These are phyloP conservation scores for Cercospora sp. DNA, from an alignment of 2,329 filamentous ascomycete species.

Conservation along the genomic window DNA sequence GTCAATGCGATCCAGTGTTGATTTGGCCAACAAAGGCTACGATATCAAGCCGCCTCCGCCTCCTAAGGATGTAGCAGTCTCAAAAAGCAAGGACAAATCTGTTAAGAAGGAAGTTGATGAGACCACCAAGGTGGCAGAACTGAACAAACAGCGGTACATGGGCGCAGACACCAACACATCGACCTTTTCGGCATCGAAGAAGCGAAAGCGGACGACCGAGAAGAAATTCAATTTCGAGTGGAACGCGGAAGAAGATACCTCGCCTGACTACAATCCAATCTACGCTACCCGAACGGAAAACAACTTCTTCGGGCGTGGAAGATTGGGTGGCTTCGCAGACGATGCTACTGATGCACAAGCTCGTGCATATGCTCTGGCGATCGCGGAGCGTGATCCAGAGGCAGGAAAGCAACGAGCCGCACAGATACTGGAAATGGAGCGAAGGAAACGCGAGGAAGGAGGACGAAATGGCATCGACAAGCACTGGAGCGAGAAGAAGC, in stretches of 20 bases:
- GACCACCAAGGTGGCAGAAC: constrained; percentile 67
- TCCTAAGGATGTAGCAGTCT: constrained; percentile 44
- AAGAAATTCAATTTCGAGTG: constrained; percentile 99
- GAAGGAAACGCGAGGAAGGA: constrained; percentile 71
- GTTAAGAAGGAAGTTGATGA: constrained; percentile 45
- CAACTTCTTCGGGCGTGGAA: constrained; percentile 68
- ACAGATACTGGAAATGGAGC: constrained; percentile 82
- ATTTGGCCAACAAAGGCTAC: constrained; percentile 47
- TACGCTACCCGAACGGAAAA: constrained; percentile 68
- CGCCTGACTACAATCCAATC: constrained; percentile 75
- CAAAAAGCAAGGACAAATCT: constrained; percentile 42
- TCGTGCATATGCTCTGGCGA: constrained; percentile 63
- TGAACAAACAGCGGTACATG: constrained; percentile 83
- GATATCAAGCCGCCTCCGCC: constrained; percentile 56
- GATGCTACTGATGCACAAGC: constrained; percentile 53
- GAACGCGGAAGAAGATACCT: constrained; percentile 94
- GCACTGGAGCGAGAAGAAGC: constrained; percentile 91
- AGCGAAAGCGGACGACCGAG: constrained; percentile 85
- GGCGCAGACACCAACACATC: constrained; percentile 83
- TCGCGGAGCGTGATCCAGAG: constrained; percentile 73
- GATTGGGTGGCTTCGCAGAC: constrained; percentile 66
- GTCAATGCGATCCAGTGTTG: constrained; percentile 57
- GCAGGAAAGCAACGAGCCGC: constrained; percentile 74
- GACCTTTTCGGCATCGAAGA: constrained; percentile 93
- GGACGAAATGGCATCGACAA: constrained; percentile 76